These are phyloP conservation scores for Yamadazyma diospyri DNA, from an alignment of 1,139 yeast species.

Conservation along the genomic window DNA sequence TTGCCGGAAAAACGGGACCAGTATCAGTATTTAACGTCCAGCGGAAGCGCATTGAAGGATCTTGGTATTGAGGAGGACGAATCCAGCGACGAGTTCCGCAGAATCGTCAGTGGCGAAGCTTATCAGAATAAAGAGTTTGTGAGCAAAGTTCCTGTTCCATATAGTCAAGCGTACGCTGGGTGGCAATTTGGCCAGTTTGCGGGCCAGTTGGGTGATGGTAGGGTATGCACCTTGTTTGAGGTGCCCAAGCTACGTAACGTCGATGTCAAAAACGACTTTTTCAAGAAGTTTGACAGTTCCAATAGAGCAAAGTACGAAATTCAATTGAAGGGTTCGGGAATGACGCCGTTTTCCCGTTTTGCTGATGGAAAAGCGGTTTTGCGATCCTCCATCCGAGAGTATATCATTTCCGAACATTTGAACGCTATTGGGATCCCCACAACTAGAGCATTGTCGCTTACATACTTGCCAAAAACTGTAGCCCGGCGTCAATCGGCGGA, in stretches of 20 bases:
- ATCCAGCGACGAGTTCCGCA: constrained; percentile 43
- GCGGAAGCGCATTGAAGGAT: constrained; percentile 59
- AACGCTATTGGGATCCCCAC: constrained; percentile 83
- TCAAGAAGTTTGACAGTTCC: constrained; percentile 7
- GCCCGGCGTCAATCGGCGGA: constrained; percentile 76
- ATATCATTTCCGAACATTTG: constrained; percentile 77
- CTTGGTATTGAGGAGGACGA: constrained; percentile 49
- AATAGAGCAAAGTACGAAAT: constrained; percentile 51
- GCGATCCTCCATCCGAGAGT: constrained; percentile 84
- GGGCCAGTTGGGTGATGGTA: constrained; percentile 95
- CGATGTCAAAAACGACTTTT: neutral
- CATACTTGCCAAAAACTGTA: constrained; percentile 66
- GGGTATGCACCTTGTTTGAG: constrained; percentile 81
- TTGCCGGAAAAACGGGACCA: constrained; percentile 59
- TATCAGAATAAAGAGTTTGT: constrained; percentile 27
- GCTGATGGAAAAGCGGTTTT: constrained; percentile 96
- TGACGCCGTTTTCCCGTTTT: constrained; percentile 87
- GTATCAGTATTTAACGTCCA: constrained; percentile 55
- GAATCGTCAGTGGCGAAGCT: constrained; percentile 61
- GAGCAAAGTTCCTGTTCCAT: constrained; percentile 60
- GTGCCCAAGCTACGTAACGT: constrained; percentile 35
- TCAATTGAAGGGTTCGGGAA: constrained; percentile 89
- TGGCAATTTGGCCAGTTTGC: constrained; percentile 97
- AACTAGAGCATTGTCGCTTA: constrained; percentile 75
- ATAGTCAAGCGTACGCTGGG: constrained; percentile 91